phyloP scores from a whole-genome alignment of 306 rosid species.

The Comarum palustre region DNA sequence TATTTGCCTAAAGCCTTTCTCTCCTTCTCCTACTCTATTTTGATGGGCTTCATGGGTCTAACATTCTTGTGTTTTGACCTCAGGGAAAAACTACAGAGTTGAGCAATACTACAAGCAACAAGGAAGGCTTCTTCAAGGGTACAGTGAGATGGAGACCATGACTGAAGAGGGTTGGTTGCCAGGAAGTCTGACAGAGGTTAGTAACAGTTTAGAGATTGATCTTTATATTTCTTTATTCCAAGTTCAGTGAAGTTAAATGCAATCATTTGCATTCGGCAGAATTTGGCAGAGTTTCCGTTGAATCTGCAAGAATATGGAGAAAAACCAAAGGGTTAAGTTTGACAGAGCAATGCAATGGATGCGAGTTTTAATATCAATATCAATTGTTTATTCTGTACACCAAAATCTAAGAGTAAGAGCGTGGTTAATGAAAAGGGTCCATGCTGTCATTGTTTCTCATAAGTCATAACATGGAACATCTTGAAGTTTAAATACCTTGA shows the following conservation, averaged over 20 bases:
- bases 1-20: neutral
- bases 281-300: neutral
- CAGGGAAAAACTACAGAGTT: conserved; percentile 56
- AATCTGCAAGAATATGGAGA: neutral
- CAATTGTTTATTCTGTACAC: neutral
- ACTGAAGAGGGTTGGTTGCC: conserved; percentile 54
- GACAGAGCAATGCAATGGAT: neutral
- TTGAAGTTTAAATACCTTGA: neutral
- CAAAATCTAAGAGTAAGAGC: neutral
- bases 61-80: conserved; percentile 6
- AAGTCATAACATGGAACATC: neutral
- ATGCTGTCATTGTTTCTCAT: neutral
- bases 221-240: neutral
- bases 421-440: neutral
- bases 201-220: conserved; percentile 1
- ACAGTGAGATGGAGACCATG: conserved; percentile 71
- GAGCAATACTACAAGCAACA: conserved; percentile 72
- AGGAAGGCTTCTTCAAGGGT: conserved; percentile 72
- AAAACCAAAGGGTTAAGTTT: neutral
- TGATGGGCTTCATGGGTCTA: neutral
- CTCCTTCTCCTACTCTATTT: neutral
- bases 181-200: conserved; percentile 65
- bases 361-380: neutral
- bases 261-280: neutral
- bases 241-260: neutral